phyloP scores from a whole-genome alignment of 2,329 filamentous ascomycete species.

The Venturiaceae sp. region DNA sequence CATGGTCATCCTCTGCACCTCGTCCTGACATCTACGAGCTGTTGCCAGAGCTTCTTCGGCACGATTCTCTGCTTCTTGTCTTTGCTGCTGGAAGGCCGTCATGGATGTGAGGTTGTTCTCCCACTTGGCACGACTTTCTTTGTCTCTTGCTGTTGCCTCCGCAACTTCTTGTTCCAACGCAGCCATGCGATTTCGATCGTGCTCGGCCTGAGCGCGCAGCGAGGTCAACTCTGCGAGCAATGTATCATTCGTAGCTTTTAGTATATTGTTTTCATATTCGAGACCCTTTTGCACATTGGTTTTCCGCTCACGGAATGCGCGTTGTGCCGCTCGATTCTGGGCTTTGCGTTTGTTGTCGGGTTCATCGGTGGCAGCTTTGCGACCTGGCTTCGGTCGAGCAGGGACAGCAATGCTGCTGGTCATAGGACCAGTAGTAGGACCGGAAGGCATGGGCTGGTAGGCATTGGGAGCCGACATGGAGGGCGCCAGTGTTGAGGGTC shows the following conservation, averaged over 20 bases:
- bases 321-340: constrained; percentile 86
- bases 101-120: neutral
- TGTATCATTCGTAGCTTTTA: neutral
- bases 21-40: neutral
- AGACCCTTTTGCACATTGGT: constrained; percentile 71
- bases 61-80: neutral
- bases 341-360: constrained; percentile 88
- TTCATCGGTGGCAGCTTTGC: constrained; percentile 89
- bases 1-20: neutral
- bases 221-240: neutral
- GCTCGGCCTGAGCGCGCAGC: neutral
- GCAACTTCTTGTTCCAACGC: neutral
- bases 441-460: neutral
- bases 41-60: neutral
- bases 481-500: neutral
- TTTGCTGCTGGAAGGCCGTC: neutral
- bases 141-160: neutral
- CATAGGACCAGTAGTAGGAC: constrained; percentile 22
- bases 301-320: constrained; percentile 80
- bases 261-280: constrained; percentile 17
- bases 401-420: constrained; percentile 27
- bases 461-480: neutral
- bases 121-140: neutral
- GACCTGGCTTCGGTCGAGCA: constrained; percentile 55
- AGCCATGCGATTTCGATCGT: neutral